A percentile compares a stretch with the other conserved stretches of the same genome.
Conservation (phyloP, 2,329 filamentous ascomycete genomes). For the Sporothrix mexicana region DNA sequence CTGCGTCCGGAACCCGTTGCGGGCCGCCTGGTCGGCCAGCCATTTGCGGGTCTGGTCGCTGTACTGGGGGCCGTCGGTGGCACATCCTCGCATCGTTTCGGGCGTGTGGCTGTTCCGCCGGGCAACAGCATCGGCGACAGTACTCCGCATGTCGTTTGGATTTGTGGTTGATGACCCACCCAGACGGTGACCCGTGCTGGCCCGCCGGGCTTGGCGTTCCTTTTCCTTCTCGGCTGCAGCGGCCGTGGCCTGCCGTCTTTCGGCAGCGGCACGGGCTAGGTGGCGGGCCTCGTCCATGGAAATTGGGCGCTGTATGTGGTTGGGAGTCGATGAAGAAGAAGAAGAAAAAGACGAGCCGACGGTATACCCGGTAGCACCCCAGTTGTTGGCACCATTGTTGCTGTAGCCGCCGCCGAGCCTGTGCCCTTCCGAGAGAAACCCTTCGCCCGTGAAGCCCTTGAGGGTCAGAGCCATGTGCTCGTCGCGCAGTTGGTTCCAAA, state of each 20-base stretch:
- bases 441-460: slow-evolving; percentile 90
- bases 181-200: slow-evolving; percentile 60
- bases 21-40: slow-evolving; percentile 47
- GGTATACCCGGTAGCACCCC: neutral
- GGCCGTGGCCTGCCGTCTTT: slow-evolving; percentile 62
- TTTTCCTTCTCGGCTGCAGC: slow-evolving; percentile 50
- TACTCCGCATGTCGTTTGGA: slow-evolving; percentile 66
- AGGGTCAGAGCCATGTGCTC: slow-evolving; percentile 77
- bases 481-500: slow-evolving; percentile 89
- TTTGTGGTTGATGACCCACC: too few relatives aligned
- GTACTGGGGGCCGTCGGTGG: slow-evolving; percentile 57
- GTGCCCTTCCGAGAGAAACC: slow-evolving; percentile 78
- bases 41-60: slow-evolving; percentile 34
- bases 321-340: neutral
- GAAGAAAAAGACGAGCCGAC: neutral
- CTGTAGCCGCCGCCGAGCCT: slow-evolving; percentile 66
- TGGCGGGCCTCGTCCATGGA: slow-evolving; percentile 75
- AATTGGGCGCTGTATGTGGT: slow-evolving; percentile 49
- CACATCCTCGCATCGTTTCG: slow-evolving; percentile 74
- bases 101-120: slow-evolving; percentile 57
- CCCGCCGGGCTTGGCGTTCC: slow-evolving; percentile 60
- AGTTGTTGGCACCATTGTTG: neutral
- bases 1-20: slow-evolving; percentile 78
- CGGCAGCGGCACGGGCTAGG: slow-evolving; percentile 74
- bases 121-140: slow-evolving; percentile 74